Base-by-base conservation (phyloP, 106 monocot genomes). In the Gastrodia elata region DNA sequence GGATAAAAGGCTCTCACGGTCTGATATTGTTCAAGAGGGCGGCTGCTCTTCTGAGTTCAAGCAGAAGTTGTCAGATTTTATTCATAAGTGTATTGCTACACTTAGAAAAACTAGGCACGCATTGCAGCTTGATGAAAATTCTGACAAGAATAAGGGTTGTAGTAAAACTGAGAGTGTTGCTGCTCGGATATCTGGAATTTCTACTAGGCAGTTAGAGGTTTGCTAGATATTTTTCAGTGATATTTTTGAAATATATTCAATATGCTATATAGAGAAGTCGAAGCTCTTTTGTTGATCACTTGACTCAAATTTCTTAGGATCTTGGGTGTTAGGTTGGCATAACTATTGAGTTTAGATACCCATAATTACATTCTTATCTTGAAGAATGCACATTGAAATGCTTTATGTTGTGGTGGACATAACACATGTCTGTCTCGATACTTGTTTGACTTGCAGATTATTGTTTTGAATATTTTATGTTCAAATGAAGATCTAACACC, bases 181-280 rank as follows among this genome's bases (percentile, higher is more conserved):
- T 78, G 80, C 84, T 32, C 80, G 78, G 64, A 82, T 93, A 74
- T 87, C 90, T 83, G 98, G 98, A 69, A 87, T 98, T 46, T 91
- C 91, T 73, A 34, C 59, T 14, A 88, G 76, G 52, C 98, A 98
- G 75, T 75, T 98, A n/a, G 61, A 91, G 93, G 98, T 93, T 64
- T 77, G 79, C 61, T 61, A 32, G 32, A 61, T 61, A 61, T 24
- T 61, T 15, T 11, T 61, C 0, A 61, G 32, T 61, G 13, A 32
- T 11, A 13, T 30, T 32, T 61, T 61, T 32, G 30, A 32, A 61
- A 28, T 59, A 27, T 25, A 59, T 59, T 26, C 59, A 27, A 48
- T 48, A 18, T 48, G 20, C 3, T 16, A 18, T 22, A 52, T 52
- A 52, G 52, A 52, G 22, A 3, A 52, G 22, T 22, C 52, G 22